Percentiles rank a stretch among this genome's conserved stretches.
phyloP scores from a whole-genome alignment of 179 eudicot genomes.

The Silene coronaria region DNA sequence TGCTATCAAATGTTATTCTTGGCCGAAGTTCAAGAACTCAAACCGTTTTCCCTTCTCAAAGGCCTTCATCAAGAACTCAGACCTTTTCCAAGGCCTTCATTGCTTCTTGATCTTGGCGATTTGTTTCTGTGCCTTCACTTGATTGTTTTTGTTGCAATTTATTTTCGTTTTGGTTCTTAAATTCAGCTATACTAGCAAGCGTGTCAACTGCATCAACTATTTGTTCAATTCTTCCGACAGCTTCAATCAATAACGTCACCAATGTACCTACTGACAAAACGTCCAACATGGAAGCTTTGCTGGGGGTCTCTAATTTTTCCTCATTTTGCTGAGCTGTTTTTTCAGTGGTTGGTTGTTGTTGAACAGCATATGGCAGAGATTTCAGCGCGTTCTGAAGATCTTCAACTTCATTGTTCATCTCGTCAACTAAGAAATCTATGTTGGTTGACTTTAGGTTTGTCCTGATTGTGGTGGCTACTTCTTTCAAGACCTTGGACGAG shows the following conservation, averaged over 20 bases:
- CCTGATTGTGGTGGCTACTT: constrained; percentile 39
- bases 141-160: constrained; percentile 30
- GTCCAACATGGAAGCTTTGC: constrained; percentile 36
- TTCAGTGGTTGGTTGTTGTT: constrained; percentile 2
- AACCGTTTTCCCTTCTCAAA: constrained; percentile 30
- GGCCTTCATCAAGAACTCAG: constrained; percentile 34
- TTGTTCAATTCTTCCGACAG: constrained; percentile 54
- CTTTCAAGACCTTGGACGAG: constrained; percentile 57
- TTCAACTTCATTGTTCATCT: constrained; percentile 60
- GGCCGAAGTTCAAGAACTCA: constrained; percentile 8
- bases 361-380: constrained; percentile 36
- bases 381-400: constrained; percentile 57
- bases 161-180: constrained; percentile 31
- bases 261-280: constrained; percentile 62
- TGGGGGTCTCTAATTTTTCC: constrained; percentile 17
- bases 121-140: constrained; percentile 13
- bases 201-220: constrained; percentile 43
- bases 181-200: constrained; percentile 53
- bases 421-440: constrained; percentile 35
- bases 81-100: constrained; percentile 36
- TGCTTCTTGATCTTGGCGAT: constrained; percentile 29
- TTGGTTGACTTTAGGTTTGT: constrained; percentile 48
- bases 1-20: constrained; percentile 11
- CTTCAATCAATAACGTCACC: constrained; percentile 57
- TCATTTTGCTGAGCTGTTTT: constrained; percentile 5